Conservation (phyloP, 352 stramenopile genomes). For the Globisporangium echinulatum region DNA sequence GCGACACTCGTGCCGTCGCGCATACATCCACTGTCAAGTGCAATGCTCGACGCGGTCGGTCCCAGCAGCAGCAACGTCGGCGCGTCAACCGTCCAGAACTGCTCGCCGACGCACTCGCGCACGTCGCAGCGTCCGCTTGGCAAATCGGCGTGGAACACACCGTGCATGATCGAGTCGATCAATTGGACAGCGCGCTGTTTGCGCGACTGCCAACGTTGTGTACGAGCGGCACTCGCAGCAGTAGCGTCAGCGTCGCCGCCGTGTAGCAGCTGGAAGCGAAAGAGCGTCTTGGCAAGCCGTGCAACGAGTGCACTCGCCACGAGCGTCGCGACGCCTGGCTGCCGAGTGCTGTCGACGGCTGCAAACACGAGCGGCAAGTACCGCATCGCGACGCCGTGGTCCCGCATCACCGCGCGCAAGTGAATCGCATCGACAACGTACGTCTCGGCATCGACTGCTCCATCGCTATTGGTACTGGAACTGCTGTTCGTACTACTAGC, state of each 20-base stretch:
- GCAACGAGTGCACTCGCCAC: slow-evolving; percentile 66
- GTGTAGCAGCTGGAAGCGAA: slow-evolving; percentile 54
- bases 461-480: too few species aligned
- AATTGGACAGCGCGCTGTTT: slow-evolving; percentile 58
- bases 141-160: slow-evolving; percentile 48
- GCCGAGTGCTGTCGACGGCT: slow-evolving; percentile 24
- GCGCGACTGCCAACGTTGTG: slow-evolving; percentile 37
- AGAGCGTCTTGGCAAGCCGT: slow-evolving; percentile 67
- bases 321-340: slow-evolving; percentile 48
- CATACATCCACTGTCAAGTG: slow-evolving; percentile 22
- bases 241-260: slow-evolving; percentile 24
- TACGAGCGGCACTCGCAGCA: too few species aligned
- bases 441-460: slow-evolving; percentile 20
- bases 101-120: slow-evolving; percentile 38
- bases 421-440: slow-evolving; percentile 70
- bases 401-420: slow-evolving; percentile 47
- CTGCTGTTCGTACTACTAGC: slow-evolving; percentile 8
- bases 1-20: slow-evolving; percentile 13
- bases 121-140: slow-evolving; percentile 7
- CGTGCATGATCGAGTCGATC: slow-evolving; percentile 64
- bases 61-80: slow-evolving; percentile 58
- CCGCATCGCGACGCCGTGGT: slow-evolving; percentile 57
- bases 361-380: slow-evolving; percentile 69
- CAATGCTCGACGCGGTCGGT: slow-evolving; percentile 48
- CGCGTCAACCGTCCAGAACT: slow-evolving; percentile 75